Percentiles rank a stretch among this genome's conserved stretches.
Conservation (phyloP, 768 basidiomycete genomes). For the Daedaleopsis sinensis region DNA sequence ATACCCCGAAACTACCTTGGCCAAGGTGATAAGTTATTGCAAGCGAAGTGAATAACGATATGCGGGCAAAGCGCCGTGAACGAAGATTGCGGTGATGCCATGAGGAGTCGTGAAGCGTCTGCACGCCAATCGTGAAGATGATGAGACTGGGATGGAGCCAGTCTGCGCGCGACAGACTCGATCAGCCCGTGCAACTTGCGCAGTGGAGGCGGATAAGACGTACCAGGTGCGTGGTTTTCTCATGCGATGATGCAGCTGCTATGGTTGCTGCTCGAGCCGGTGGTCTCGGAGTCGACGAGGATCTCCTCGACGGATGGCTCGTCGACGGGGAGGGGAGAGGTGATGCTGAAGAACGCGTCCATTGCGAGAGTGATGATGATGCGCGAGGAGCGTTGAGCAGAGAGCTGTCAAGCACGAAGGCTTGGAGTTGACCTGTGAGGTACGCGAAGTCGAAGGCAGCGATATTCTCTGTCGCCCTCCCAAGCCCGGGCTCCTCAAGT, state of each 20-base stretch:
- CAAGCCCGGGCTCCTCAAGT: background rate
- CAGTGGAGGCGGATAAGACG: background rate
- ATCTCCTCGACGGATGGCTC: conserved; percentile 16
- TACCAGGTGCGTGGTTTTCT: conserved; percentile 1
- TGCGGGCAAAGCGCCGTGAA: conserved; percentile 10
- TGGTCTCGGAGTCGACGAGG: conserved; percentile 12
- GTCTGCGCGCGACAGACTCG: background rate
- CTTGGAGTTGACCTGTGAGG: background rate
- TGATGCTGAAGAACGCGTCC: conserved; percentile 25
- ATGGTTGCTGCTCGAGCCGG: conserved; percentile 1
- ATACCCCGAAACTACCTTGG: background rate
- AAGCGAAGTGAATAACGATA: conserved; percentile 6
- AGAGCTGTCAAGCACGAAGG: conserved; percentile 3
- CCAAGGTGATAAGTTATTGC: background rate
- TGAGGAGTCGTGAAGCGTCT: background rate
- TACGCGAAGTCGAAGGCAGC: background rate
- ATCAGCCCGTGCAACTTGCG: background rate
- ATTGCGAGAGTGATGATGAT: background rate
- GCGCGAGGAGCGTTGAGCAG: conserved; percentile 1
- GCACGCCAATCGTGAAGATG: background rate
- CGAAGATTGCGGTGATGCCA: conserved; percentile 6
- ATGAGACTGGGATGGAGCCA: background rate
- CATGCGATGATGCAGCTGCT: conserved; percentile 17
- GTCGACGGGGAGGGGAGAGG: conserved; percentile 15
- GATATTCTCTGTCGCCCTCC: background rate